Conservation (phyloP, 305 asterid genomes). For the Striga hermonthica region DNA sequence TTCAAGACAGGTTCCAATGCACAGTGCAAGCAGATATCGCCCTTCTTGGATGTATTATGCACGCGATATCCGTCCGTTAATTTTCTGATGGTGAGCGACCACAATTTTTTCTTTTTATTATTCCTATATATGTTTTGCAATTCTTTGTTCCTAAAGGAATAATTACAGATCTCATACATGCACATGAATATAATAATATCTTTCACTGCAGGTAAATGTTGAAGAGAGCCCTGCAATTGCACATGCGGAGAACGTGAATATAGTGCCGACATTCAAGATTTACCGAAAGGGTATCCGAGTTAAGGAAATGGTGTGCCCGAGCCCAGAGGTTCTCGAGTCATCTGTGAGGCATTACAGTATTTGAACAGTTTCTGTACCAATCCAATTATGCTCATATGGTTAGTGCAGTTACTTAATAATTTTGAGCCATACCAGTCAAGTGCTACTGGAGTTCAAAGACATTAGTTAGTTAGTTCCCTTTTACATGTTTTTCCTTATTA, state of each 20-base stretch:
- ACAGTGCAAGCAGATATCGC: constrained; percentile 69
- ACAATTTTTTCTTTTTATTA: not conserved
- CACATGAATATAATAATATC: not conserved
- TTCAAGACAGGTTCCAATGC: constrained; percentile 47
- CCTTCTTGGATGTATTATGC: constrained; percentile 58
- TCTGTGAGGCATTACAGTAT: constrained; percentile 78
- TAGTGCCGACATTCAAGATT: constrained; percentile 80
- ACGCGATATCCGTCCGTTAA: constrained; percentile 60
- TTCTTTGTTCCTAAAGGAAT: not conserved
- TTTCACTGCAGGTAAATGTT: constrained; percentile 61
- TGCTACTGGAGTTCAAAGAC: constrained; percentile 34
- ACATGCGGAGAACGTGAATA: constrained; percentile 57
- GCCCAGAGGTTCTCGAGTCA: constrained; percentile 69
- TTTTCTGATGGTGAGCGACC: constrained; percentile 61
- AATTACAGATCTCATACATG: not conserved
- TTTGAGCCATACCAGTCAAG: constrained; percentile 42
- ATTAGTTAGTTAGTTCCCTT: constrained; percentile 36
- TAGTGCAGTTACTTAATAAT: constrained; percentile 40
- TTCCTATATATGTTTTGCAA: not conserved
- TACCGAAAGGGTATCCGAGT: constrained; percentile 63
- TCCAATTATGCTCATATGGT: constrained; percentile 28
- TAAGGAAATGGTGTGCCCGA: constrained; percentile 84
- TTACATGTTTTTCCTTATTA: not conserved
- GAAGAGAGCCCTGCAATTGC: constrained; percentile 58
- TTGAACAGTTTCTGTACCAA: constrained; percentile 34